Conservation (phyloP, 768 basidiomycete genomes). For the Amanita rimosa region DNA sequence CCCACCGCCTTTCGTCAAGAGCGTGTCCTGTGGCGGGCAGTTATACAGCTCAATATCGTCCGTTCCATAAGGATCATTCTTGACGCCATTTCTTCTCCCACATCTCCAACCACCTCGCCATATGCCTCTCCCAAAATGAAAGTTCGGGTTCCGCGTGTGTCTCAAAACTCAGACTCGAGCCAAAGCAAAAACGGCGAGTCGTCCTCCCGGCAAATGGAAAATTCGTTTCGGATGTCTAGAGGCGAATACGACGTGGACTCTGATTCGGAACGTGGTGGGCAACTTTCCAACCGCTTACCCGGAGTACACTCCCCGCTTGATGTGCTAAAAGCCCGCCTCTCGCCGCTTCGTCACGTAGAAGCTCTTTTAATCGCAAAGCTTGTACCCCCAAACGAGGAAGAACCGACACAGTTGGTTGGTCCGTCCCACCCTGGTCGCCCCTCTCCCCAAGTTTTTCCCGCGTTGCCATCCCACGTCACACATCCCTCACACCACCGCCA, state of each 20-base stretch:
- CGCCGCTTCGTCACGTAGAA: constrained; percentile 62
- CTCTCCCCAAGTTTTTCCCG: neutral
- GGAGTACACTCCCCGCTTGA: constrained; percentile 29
- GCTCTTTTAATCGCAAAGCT: constrained; percentile 58
- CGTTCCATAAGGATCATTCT: constrained; percentile 68
- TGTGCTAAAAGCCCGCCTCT: constrained; percentile 47
- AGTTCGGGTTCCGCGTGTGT: constrained; percentile 20
- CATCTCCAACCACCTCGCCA: constrained; percentile 20
- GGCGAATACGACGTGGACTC: constrained; percentile 16
- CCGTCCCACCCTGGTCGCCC: constrained; percentile 8
- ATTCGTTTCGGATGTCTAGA: constrained; percentile 11
- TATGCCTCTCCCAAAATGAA: constrained; percentile 25
- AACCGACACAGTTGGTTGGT: constrained; percentile 28
- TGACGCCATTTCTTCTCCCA: constrained; percentile 30
- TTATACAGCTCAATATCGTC: constrained; percentile 77
- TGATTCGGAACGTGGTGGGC: constrained; percentile 9
- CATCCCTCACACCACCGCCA: constrained; percentile 8
- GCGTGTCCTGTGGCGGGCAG: constrained; percentile 69
- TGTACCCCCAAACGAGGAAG: constrained; percentile 56
- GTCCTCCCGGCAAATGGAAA: constrained; percentile 3
- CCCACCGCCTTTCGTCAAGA: constrained; percentile 69
- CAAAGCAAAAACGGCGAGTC: constrained; percentile 2
- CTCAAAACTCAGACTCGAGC: neutral
- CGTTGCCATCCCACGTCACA: neutral
- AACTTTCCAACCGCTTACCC: constrained; percentile 13